These are phyloP conservation scores for Arthroderma sp. DNA, from an alignment of 2,329 filamentous ascomycete genomes.

Conservation along the genomic window DNA sequence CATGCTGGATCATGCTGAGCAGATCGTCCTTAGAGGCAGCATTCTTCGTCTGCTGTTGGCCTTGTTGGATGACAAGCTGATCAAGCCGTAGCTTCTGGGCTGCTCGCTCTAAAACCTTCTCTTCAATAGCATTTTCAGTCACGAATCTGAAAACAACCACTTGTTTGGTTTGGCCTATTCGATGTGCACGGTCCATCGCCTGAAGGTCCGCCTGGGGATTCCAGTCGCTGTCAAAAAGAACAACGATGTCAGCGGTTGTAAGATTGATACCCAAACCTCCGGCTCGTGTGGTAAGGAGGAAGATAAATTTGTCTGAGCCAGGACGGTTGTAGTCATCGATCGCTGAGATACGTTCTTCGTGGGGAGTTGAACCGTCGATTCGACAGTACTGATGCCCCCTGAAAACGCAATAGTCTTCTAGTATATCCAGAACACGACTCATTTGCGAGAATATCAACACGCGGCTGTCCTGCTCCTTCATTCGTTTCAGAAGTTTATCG, in stretches of 20 bases:
- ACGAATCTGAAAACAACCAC: conserved; percentile 94
- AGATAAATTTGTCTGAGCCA: conserved; percentile 90
- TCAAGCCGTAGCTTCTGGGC: conserved; percentile 94
- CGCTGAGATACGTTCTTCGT: conserved; percentile 92
- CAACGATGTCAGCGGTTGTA: conserved; percentile 86
- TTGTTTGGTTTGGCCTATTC: conserved; percentile 97
- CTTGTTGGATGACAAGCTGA: conserved; percentile 95
- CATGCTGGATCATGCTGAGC: conserved; percentile 95
- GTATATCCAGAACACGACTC: conserved; percentile 90
- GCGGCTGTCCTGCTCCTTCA: conserved; percentile 76
- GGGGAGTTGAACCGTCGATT: conserved; percentile 90
- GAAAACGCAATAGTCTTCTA: conserved; percentile 98
- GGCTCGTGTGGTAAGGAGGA: conserved; percentile 86
- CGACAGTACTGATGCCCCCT: conserved; percentile 89
- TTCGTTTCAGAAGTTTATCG: conserved; percentile 73
- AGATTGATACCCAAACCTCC: conserved; percentile 95
- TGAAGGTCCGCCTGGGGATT: conserved; percentile 97
- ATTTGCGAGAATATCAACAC: conserved; percentile 99
- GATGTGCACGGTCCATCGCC: conserved; percentile 96
- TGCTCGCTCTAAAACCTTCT: conserved; percentile 92
- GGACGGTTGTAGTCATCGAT: conserved; percentile 98
- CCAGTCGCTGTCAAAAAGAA: conserved; percentile 97
- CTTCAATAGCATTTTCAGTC: conserved; percentile 95
- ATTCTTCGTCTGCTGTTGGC: conserved; percentile 79
- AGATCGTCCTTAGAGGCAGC: conserved; percentile 93